Evolutionary conservation across 345 rosid species (phyloP), one percentile per base, ranked within the genome.

Genomic region (Acer negundo): DNA sequence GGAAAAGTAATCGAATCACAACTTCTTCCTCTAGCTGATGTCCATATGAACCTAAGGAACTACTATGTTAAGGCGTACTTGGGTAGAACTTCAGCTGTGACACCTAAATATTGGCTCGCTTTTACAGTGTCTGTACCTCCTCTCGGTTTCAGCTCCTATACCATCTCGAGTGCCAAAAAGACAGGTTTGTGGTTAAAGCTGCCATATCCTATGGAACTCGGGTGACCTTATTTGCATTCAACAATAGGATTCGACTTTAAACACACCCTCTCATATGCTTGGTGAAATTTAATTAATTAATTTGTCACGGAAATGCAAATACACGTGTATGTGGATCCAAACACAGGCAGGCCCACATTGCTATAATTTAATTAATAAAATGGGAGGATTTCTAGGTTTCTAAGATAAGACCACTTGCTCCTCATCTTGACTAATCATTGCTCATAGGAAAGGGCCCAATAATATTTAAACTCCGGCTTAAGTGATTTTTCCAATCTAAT

Each of bases 81-180:
- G 81, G 97, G 94, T 79, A 82, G 69, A 80, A 70, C 70, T 64
- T 92, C 95, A 44, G 75, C 68, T 20, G 85, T 75, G 80, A 83
- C 82, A 53, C 97, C 97, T 4, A 92, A 91, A 74, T 92, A 89
- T 86, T 89, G 94, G 97, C 92, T 96, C 77, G 95, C 93, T 75
- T 96, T 96, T 80, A 53, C 88, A 19, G 95, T 80, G 24, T 89
- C 93, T 78, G 92, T 89, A 26, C 97, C 98, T 80, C 94, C 99
- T 67, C 92, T 96, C 73, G 99, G 98, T 75, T 96, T 91, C 90
- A 90, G 82, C 83, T 92, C 97, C 64, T 96, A 94, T 82, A 79
- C 84, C 61, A 82, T 96, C 81, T 91, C 94, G 62, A 80, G 77
- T 78, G 84, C 92, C 79, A 84, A 85, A 85, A 83, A 53, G 64